Base-by-base conservation (phyloP, 2,329 filamentous ascomycete species). In the Botrytis deweyae region DNA sequence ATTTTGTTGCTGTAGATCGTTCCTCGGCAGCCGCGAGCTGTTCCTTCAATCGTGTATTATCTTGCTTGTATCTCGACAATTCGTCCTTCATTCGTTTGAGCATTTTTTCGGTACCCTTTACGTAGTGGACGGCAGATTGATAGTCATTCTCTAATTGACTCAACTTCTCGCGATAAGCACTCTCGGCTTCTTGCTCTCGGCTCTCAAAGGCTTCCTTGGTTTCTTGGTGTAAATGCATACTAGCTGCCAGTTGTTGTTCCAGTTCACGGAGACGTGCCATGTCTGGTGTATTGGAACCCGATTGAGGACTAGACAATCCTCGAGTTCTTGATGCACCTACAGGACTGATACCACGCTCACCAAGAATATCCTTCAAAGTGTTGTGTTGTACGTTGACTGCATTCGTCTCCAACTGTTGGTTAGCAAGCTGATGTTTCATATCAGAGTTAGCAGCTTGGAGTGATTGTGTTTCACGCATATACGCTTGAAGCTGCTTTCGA, bases 71-170 rank as follows among this genome's bases (percentile, higher is more conserved):
- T 74, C 94, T 93, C 72, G 92, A 88, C n/a, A 99, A 87, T 84
- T 99, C 96, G 80, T 98, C 94, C 85, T 98, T 98, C 87, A 99
- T 95, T 83, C 97, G 95, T 83, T 96, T 95, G 67, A 99, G 89
- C 94, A 99, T 98, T 88, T 98, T 98, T 84, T 99, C 96, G 1
- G 96, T 98, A 74, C 96, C 96, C 83, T 97, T 97, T 78, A 99
- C 93, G 80, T 99, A 99, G 83, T 98, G 96, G 68, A 98, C 95
- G 25, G 96, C 95, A 61, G 96, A 97, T 83, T 98, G 94, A 82
- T 99, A 98, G 82, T 99, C 96, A 81, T 95, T 97, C 83, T 98
- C 95, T 46, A 99, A 89, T 81, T 97, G 95, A 74, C 93, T 89
- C 70, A 99, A 87, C 83, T 98, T 98, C 82, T 98, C 95, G 76